A percentile compares a stretch with the other conserved stretches of the same genome.
These are phyloP conservation scores for Oryza coarctata DNA, from an alignment of 176 grass and related monocot species.

Conservation along the genomic window DNA sequence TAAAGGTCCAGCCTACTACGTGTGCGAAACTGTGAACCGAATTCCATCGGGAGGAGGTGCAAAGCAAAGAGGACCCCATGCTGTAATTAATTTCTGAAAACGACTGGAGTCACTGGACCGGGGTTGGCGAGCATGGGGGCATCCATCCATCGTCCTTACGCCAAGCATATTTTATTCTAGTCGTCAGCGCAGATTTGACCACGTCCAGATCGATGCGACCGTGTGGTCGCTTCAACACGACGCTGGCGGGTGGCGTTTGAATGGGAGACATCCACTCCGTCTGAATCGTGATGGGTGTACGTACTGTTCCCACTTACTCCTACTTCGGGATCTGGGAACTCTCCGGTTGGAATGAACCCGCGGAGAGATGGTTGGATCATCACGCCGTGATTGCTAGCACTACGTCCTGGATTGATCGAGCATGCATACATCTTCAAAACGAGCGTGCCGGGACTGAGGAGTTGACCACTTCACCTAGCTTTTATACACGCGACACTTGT, in stretches of 20 bases:
- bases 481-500: not conserved
- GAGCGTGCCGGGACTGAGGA: not conserved
- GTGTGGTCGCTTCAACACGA: constrained; percentile 25
- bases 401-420: too few relatives aligned
- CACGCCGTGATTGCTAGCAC: constrained; percentile 22
- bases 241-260: constrained; percentile 2
- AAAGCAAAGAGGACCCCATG: not conserved
- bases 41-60: not conserved
- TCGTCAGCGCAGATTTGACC: constrained; percentile 21
- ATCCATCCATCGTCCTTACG: not conserved
- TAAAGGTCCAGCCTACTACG: too few relatives aligned
- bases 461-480: not conserved
- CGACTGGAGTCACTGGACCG: not conserved
- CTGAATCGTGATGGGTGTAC: not conserved
- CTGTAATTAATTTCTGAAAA: not conserved
- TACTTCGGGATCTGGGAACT: not conserved
- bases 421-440: not conserved
- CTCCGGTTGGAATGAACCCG: not conserved
- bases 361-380: constrained; percentile 11
- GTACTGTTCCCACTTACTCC: too few relatives aligned
- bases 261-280: constrained; percentile 33
- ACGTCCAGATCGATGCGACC: constrained; percentile 15
- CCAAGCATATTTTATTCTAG: not conserved
- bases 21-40: not conserved
- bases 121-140: not conserved